These are phyloP conservation scores for Scutellaria minor DNA, from an alignment of 257 asterid genomes.

Conservation along the genomic window DNA sequence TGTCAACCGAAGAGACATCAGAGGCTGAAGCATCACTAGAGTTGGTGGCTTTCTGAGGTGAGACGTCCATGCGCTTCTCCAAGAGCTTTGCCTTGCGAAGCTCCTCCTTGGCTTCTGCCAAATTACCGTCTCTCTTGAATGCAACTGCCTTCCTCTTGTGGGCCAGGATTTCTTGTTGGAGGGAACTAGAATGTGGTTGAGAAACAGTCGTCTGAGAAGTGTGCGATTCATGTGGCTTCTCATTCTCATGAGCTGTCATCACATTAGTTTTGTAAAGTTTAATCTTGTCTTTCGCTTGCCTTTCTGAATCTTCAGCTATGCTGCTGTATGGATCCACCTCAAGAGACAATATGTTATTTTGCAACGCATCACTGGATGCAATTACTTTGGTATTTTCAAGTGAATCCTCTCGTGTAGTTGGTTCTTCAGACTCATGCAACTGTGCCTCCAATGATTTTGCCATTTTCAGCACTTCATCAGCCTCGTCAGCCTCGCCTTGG, in stretches of 20 bases:
- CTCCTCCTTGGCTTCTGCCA: conserved; percentile 95
- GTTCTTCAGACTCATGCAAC: conserved; percentile 65
- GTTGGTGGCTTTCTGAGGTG: conserved; percentile 41
- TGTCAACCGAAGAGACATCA: conserved; percentile 47
- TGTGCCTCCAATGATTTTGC: conserved; percentile 66
- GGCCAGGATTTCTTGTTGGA: conserved; percentile 66
- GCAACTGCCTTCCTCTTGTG: conserved; percentile 84
- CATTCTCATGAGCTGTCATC: conserved; percentile 36
- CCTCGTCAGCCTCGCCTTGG: conserved; percentile 77
- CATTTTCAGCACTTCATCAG: conserved; percentile 76
- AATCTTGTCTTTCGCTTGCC: conserved; percentile 32
- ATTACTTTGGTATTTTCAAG: conserved; percentile 36
- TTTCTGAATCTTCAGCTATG: conserved; percentile 36
- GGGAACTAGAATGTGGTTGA: conserved; percentile 43
- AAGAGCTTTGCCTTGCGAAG: conserved; percentile 81
- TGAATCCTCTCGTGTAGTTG: conserved; percentile 39
- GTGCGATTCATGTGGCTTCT: conserved; percentile 40
- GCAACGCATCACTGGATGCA: conserved; percentile 28
- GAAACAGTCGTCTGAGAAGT: conserved; percentile 42
- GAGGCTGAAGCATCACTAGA: conserved; percentile 45
- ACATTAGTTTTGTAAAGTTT: conserved; percentile 41
- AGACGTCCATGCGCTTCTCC: conserved; percentile 61
- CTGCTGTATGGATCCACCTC: conserved; percentile 38
- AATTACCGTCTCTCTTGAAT: conserved; percentile 86
- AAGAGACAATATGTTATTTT: conserved; percentile 32